Conservation (phyloP, 2,329 filamentous ascomycete genomes). For the Alternaria tenuissima region DNA sequence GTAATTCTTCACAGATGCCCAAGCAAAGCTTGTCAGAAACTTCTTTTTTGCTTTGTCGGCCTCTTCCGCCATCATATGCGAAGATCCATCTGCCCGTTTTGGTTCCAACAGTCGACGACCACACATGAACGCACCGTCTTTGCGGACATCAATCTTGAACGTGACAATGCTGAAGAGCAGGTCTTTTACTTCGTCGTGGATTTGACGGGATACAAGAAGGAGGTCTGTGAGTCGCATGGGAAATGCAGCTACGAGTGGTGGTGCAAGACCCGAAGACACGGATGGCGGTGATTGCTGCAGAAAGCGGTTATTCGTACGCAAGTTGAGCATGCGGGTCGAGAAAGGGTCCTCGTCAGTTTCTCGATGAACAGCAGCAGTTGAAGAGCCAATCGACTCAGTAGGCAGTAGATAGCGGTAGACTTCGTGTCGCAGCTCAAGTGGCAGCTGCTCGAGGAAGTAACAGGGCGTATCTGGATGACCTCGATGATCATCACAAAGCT, state of each 20-base stretch:
- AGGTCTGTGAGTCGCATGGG: constrained; percentile 30
- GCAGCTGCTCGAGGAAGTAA: constrained; percentile 41
- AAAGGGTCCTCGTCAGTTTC: background rate
- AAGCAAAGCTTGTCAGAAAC: constrained; percentile 42
- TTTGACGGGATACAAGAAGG: constrained; percentile 37
- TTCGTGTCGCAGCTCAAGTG: constrained; percentile 42
- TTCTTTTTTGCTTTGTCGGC: constrained; percentile 26
- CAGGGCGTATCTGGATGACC: constrained; percentile 40
- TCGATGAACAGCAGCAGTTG: constrained; percentile 21
- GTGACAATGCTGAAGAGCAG: constrained; percentile 39
- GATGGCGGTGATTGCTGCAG: background rate
- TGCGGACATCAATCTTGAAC: constrained; percentile 44
- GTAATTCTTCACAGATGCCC: constrained; percentile 44
- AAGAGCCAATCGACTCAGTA: constrained; percentile 36
- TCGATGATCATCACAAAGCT: constrained; percentile 40
- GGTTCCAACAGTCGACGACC: constrained; percentile 42
- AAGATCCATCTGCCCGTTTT: constrained; percentile 35
- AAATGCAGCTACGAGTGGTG: constrained; percentile 15
- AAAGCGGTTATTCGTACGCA: background rate
- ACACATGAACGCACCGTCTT: constrained; percentile 46
- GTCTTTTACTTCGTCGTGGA: constrained; percentile 41
- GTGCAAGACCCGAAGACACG: background rate
- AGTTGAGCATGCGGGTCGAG: background rate
- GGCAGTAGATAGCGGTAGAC: constrained; percentile 45
- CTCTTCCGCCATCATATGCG: constrained; percentile 26